A percentile compares a stretch with the other conserved stretches of the same genome.
These are phyloP conservation scores for Puccinia sorghi DNA, from an alignment of 1,284 basidiomycete species.

Conservation along the genomic window DNA sequence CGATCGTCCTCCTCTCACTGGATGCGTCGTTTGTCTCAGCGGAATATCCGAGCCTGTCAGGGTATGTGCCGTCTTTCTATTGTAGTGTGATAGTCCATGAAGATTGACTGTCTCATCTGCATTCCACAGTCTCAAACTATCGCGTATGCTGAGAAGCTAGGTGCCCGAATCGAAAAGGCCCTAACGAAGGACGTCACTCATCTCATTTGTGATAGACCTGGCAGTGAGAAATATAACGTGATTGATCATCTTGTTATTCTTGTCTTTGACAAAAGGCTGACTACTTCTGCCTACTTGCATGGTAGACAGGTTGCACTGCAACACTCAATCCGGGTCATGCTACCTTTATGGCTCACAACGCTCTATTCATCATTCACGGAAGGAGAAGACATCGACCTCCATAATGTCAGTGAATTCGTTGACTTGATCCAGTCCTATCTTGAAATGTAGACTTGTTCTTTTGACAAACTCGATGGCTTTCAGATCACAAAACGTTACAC, in stretches of 20 bases:
- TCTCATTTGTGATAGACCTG: constrained; percentile 48
- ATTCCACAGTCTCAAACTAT: constrained; percentile 29
- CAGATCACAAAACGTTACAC: constrained; percentile 41
- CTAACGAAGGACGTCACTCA: constrained; percentile 45
- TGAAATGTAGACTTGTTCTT: background rate
- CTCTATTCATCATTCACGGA: constrained; percentile 47
- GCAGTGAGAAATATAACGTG: constrained; percentile 43
- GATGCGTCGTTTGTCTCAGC: constrained; percentile 41
- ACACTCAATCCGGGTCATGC: constrained; percentile 31
- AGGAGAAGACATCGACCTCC: constrained; percentile 41
- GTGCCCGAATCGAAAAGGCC: constrained; percentile 35
- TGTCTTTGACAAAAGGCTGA: background rate
- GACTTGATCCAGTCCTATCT: background rate
- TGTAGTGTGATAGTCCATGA: background rate
- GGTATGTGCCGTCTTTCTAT: background rate
- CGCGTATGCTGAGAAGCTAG: constrained; percentile 39
- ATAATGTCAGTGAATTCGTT: constrained; percentile 20
- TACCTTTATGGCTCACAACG: constrained; percentile 47
- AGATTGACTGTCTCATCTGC: background rate
- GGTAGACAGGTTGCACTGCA: constrained; percentile 35
- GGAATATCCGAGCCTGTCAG: constrained; percentile 40
- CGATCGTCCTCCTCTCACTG: constrained; percentile 35
- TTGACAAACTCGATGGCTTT: background rate
- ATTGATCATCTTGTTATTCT: constrained; percentile 3
- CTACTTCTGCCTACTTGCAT: constrained; percentile 6